Evolutionary conservation across 495 filamentous ascomycete species (phyloP).

Genomic region (Aspergillus avenaceus): DNA sequence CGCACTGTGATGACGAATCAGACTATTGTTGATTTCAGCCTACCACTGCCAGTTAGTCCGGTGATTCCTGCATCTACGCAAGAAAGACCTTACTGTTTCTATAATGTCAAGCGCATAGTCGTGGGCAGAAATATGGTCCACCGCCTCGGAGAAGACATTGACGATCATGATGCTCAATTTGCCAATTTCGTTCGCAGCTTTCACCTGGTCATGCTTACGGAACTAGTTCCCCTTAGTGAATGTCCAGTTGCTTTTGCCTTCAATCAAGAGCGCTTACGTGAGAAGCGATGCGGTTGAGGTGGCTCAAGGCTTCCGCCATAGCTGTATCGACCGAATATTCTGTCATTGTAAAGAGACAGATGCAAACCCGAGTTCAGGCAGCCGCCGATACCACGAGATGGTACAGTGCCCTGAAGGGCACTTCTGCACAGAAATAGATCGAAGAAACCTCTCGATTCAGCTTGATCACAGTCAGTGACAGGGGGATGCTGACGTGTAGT

Average conservation of each 20-base stretch:
- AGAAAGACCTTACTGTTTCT: constrained; percentile 10
- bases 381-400: background rate
- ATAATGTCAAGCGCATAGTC: constrained; percentile 13
- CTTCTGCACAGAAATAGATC: background rate
- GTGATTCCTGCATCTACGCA: background rate
- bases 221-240: constrained; percentile 19
- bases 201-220: constrained; percentile 15
- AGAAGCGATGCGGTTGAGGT: constrained; percentile 16
- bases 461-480: background rate
- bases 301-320: constrained; percentile 21
- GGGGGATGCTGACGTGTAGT: background rate
- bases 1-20: background rate
- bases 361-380: background rate
- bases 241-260: background rate
- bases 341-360: constrained; percentile 10
- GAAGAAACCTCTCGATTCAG: background rate
- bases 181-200: constrained; percentile 26
- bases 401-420: background rate
- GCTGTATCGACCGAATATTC: constrained; percentile 11
- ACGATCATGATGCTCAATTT: constrained; percentile 22
- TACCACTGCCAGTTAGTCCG: constrained; percentile 1
- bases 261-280: constrained; percentile 12
- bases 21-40: background rate
- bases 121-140: constrained; percentile 10
- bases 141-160: constrained; percentile 14